phyloP scores from a whole-genome alignment of 176 grass and related monocot species.

The Dactylis glomerata region DNA sequence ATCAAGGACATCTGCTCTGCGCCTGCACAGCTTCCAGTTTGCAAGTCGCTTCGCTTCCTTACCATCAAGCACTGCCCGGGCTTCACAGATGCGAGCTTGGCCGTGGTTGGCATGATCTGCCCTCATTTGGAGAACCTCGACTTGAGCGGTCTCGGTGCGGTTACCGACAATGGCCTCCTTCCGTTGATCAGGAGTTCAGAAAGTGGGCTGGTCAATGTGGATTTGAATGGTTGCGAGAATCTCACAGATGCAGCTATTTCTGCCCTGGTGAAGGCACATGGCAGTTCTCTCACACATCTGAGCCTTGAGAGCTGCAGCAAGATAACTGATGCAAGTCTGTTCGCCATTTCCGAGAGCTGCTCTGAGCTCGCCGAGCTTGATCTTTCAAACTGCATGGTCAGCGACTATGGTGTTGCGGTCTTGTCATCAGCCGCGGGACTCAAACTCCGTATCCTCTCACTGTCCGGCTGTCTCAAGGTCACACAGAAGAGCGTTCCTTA shows the following conservation, averaged over 20 bases:
- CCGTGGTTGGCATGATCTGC: slow-evolving; percentile 76
- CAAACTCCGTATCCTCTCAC: slow-evolving; percentile 67
- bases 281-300: slow-evolving; percentile 60
- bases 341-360: slow-evolving; percentile 69
- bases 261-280: slow-evolving; percentile 68
- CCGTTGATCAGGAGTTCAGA: slow-evolving; percentile 68
- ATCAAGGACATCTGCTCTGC: slow-evolving; percentile 74
- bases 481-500: slow-evolving; percentile 78
- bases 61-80: slow-evolving; percentile 76
- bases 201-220: slow-evolving; percentile 65
- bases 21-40: slow-evolving; percentile 60
- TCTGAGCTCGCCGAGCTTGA: slow-evolving; percentile 72
- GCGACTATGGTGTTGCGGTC: slow-evolving; percentile 72
- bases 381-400: slow-evolving; percentile 77
- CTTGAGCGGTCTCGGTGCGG: slow-evolving; percentile 60
- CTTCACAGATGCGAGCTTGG: slow-evolving; percentile 79
- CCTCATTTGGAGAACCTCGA: slow-evolving; percentile 78
- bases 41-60: slow-evolving; percentile 62
- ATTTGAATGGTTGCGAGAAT: slow-evolving; percentile 72
- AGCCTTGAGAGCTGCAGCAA: slow-evolving; percentile 90
- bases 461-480: slow-evolving; percentile 72
- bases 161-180: slow-evolving; percentile 69
- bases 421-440: slow-evolving; percentile 67
- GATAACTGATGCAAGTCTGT: slow-evolving; percentile 72
- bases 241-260: slow-evolving; percentile 57